Conservation (phyloP, 495 filamentous ascomycete species). For the Pyrenopolyporus hunteri region DNA sequence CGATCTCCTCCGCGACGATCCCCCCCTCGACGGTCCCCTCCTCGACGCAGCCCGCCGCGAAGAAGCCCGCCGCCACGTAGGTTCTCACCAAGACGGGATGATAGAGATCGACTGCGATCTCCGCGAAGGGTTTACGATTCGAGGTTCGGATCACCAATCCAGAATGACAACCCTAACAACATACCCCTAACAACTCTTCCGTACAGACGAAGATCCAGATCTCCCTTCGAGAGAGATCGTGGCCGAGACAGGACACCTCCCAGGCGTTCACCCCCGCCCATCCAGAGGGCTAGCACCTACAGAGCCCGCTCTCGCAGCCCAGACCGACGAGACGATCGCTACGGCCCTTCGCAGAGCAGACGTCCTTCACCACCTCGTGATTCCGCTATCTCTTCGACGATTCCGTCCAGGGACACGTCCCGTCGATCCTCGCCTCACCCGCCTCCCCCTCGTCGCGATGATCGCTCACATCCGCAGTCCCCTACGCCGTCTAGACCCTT, state of each 20-base stretch:
- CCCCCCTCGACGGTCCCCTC: slow-evolving; percentile 43
- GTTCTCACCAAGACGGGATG: slow-evolving; percentile 52
- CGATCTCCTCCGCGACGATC: slow-evolving; percentile 47
- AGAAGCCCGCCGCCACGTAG: slow-evolving; percentile 46
- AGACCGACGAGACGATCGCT: slow-evolving; percentile 55
- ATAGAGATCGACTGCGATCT: slow-evolving; percentile 45
- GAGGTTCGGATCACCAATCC: slow-evolving; percentile 40
- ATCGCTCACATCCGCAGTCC: slow-evolving; percentile 50
- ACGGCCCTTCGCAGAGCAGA: slow-evolving; percentile 43
- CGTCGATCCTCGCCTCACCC: slow-evolving; percentile 53
- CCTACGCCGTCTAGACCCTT: slow-evolving; percentile 43
- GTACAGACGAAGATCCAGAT: slow-evolving; percentile 54
- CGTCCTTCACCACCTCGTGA: slow-evolving; percentile 52
- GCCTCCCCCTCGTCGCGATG: slow-evolving; percentile 47
- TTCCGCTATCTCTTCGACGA: slow-evolving; percentile 49
- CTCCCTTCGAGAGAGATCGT: slow-evolving; percentile 54
- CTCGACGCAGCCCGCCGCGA: slow-evolving; percentile 45
- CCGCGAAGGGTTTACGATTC: slow-evolving; percentile 42
- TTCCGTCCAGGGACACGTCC: slow-evolving; percentile 52
- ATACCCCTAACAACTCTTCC: slow-evolving; percentile 39
- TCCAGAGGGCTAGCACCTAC: slow-evolving; percentile 44
- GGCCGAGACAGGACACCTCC: slow-evolving; percentile 47
- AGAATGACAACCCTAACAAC: slow-evolving; percentile 29
- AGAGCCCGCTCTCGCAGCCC: slow-evolving; percentile 51
- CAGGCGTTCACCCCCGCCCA: slow-evolving; percentile 47